A percentile compares a stretch with the other conserved stretches of the same genome.
Conservation (phyloP, 257 asterid genomes). For the Eucommia ulmoides region DNA sequence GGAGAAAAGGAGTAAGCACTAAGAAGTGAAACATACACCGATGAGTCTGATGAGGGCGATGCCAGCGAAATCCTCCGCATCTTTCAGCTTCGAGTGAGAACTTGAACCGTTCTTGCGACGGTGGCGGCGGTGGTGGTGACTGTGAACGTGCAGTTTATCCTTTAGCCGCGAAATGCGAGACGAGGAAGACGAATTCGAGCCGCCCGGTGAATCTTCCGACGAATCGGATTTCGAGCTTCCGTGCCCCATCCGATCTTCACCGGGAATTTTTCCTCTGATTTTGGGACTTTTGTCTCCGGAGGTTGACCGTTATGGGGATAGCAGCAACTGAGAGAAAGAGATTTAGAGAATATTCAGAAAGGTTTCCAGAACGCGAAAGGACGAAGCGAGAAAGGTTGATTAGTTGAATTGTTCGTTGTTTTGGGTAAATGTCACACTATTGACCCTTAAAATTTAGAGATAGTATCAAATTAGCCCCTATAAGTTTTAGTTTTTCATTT, state of each 20-base stretch:
- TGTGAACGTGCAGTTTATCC: constrained; percentile 42
- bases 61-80: constrained; percentile 77
- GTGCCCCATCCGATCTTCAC: constrained; percentile 72
- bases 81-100: constrained; percentile 27
- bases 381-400: no score
- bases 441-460: no score
- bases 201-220: constrained; percentile 35
- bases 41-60: constrained; percentile 67
- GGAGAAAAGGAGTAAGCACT: neutral
- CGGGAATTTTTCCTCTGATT: no score
- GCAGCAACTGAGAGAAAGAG: no score
- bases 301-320: no score
- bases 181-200: constrained; percentile 21
- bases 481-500: no score
- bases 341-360: no score
- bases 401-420: no score
- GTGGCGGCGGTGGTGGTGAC: constrained; percentile 37
- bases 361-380: no score
- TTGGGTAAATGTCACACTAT: no score
- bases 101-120: constrained; percentile 21
- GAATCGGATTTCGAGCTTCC: constrained; percentile 36
- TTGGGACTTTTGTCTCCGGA: no score
- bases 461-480: no score
- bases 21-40: constrained; percentile 22
- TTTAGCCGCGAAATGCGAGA: constrained; percentile 34